These are phyloP conservation scores for Leishmania major DNA, from an alignment of 208 protist genomes.

Conservation along the genomic window DNA sequence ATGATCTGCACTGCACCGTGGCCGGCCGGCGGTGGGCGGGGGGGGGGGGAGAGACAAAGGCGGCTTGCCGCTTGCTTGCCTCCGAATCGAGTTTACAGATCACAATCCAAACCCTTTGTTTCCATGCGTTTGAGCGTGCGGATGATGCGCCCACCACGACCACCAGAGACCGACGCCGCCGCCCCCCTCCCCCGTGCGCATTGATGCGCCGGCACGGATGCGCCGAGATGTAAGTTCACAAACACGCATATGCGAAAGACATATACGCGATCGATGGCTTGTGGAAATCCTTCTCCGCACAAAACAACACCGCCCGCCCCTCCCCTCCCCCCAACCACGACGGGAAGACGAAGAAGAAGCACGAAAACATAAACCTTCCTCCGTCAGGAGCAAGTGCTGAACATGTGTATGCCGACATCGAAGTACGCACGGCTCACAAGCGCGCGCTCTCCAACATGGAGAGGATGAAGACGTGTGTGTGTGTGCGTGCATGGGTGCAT, in stretches of 20 bases:
- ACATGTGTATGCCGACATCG: neutral
- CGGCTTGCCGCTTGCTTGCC: neutral
- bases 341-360: no score
- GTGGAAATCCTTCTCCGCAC: neutral
- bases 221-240: neutral
- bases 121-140: neutral
- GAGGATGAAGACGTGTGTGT: neutral
- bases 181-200: neutral
- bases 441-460: neutral
- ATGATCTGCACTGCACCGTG: neutral
- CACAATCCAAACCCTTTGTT: neutral
- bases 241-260: neutral
- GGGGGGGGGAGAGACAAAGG: neutral
- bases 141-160: neutral
- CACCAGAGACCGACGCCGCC: neutral
- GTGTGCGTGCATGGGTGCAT: no score
- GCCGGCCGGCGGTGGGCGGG: neutral
- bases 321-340: neutral
- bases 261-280: neutral
- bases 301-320: neutral
- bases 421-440: neutral
- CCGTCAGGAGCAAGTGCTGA: neutral
- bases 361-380: neutral
- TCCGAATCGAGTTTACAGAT: neutral
- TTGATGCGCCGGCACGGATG: neutral